A percentile compares a stretch with the other conserved stretches of the same genome.
phyloP scores from a whole-genome alignment of 306 rosid species.

The Betula pendula region DNA sequence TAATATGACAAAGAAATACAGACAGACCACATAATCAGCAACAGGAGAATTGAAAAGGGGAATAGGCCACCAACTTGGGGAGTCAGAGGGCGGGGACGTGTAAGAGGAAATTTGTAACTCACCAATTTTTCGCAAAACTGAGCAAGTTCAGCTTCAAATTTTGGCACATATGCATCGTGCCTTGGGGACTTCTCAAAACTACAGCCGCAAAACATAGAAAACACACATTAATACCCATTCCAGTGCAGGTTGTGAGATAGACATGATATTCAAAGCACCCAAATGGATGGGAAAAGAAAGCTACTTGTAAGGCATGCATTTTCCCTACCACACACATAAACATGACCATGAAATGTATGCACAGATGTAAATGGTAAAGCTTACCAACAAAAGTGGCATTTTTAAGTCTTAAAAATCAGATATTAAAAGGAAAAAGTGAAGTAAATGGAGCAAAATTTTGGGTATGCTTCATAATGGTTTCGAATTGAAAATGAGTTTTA shows the following conservation, averaged over 20 bases:
- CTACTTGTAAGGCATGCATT: neutral
- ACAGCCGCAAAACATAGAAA: conserved; percentile 27
- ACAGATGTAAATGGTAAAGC: neutral
- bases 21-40: neutral
- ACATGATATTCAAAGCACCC: neutral
- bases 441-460: neutral
- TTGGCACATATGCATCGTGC: conserved; percentile 77
- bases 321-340: neutral
- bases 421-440: neutral
- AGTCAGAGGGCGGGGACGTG: neutral
- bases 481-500: no score
- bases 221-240: conserved; percentile 6
- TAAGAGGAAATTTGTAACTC: conserved; percentile 18
- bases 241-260: neutral
- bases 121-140: conserved; percentile 98
- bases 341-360: neutral
- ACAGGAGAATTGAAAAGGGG: neutral
- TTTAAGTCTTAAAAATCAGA: neutral
- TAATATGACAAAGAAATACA: neutral
- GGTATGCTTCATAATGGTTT: no score
- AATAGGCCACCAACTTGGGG: neutral
- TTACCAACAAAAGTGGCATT: neutral
- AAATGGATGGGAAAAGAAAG: neutral
- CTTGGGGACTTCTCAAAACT: conserved; percentile 95
- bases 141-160: conserved; percentile 91